These are phyloP conservation scores for Syzygium aromaticum DNA, from an alignment of 345 rosid genomes.

Conservation along the genomic window DNA sequence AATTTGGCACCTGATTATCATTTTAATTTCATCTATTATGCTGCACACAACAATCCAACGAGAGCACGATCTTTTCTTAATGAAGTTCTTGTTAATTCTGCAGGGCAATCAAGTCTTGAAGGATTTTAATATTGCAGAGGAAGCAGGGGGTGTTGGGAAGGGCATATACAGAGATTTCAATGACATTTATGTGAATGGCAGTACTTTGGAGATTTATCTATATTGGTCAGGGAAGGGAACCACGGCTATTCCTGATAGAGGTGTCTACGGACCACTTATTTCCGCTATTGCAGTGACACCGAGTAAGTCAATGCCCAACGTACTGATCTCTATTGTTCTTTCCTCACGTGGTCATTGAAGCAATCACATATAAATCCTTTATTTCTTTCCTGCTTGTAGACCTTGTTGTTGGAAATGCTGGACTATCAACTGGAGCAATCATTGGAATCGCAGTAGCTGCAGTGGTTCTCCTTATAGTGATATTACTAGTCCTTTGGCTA, in stretches of 20 bases:
- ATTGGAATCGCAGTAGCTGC: slow-evolving; percentile 57
- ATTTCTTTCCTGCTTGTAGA: slow-evolving; percentile 28
- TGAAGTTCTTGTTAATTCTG: not conserved
- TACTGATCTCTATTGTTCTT: not conserved
- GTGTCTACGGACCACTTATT: slow-evolving; percentile 84
- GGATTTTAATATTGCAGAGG: slow-evolving; percentile 56
- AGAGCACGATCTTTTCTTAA: not conserved
- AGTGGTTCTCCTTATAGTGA: slow-evolving; percentile 23
- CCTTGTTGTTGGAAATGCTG: slow-evolving; percentile 42
- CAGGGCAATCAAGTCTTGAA: slow-evolving; percentile 49
- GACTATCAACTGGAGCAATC: slow-evolving; percentile 57
- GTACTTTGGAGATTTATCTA: slow-evolving; percentile 71
- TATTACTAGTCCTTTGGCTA: slow-evolving; percentile 30
- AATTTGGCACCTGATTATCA: not conserved
- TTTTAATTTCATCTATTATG: not conserved
- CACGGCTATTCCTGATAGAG: slow-evolving; percentile 48
- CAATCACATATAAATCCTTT: not conserved
- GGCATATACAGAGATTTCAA: slow-evolving; percentile 16
- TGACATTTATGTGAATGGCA: slow-evolving; percentile 33
- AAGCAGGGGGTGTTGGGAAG: slow-evolving; percentile 66
- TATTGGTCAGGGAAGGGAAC: slow-evolving; percentile 90
- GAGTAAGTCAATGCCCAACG: slow-evolving; percentile 29
- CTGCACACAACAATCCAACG: not conserved
- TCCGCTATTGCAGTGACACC: slow-evolving; percentile 78
- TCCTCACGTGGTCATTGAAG: not conserved